Conservation (phyloP, 208 protist genomes). For the Crithidia fasciculata region DNA sequence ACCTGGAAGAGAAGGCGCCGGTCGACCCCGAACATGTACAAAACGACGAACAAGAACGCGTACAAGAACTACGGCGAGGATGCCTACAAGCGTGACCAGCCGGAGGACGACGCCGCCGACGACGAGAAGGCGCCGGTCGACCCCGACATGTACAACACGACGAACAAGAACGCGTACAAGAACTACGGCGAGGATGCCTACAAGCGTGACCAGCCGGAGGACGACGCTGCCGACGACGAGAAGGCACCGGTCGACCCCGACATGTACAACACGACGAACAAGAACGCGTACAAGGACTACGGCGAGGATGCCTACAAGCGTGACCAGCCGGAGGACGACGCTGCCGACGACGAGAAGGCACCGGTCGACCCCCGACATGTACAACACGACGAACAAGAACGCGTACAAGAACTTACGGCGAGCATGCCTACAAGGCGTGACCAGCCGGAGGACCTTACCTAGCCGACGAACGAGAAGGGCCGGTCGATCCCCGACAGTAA, state of each 20-base stretch:
- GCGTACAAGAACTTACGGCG: too few relatives aligned
- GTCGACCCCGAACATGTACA: slow-evolving; percentile 39
- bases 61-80: not conserved
- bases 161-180: slow-evolving; percentile 47
- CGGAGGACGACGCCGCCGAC: too few relatives aligned
- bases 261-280: slow-evolving; percentile 27
- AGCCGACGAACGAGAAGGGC: too few relatives aligned
- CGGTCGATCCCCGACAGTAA: too few relatives aligned
- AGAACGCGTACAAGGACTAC: slow-evolving; percentile 27
- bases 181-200: slow-evolving; percentile 49
- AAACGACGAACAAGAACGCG: slow-evolving; percentile 34
- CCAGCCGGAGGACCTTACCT: too few relatives aligned
- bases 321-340: slow-evolving; percentile 1
- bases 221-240: slow-evolving; percentile 12
- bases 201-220: slow-evolving; percentile 28
- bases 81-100: too few relatives aligned
- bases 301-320: slow-evolving; percentile 25
- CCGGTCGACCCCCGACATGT: slow-evolving; percentile 34
- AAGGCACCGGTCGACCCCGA: slow-evolving; percentile 20
- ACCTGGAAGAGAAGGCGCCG: slow-evolving; percentile 7
- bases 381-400: too few relatives aligned
- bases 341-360: not conserved
- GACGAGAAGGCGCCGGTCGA: too few relatives aligned
- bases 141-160: slow-evolving; percentile 57
- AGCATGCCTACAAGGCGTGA: too few relatives aligned